Base-by-base conservation (phyloP, 2,329 filamentous ascomycete genomes). In the Hypoxylon sp. region DNA sequence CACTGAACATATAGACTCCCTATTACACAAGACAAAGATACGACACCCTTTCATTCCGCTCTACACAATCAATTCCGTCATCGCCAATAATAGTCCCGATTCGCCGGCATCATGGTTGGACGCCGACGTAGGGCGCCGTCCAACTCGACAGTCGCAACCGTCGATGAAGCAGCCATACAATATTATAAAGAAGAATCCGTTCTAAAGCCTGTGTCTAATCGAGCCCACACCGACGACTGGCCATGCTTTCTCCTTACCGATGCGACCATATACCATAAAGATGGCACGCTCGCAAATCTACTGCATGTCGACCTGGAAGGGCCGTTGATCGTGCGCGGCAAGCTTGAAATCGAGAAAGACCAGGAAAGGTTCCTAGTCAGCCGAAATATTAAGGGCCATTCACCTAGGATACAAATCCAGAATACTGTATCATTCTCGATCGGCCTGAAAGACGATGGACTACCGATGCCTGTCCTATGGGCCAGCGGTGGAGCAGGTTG, bases 401-500 rank as follows among this genome's bases (percentile, higher is more conserved):
- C 68, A 13, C 75, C 78, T n/a, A 76, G 81, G 48, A 83, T 92
- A 67, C 86, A 91, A 70, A 83, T 92, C 58, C 79, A 82, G n/a
- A 80, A 84, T 35, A 83, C 82, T 25, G 69, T 72, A 2, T 74
- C 76, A 33, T 89, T 87, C 73, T 87, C 89, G 11, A 88, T 91
- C 33, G 86, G 86, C 51, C 80, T 81, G 48, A 80, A 81, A 27
- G 76, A 82, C 13, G 85, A 87, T 56, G 84, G 84, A 0, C 81
- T 83, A 22, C 82, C 87, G 0, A 82, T 83, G 17, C 83, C 87
- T 3, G 82, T 87, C n/a, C 81, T 92, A 31, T 94, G 91, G 91
- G 89, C 90, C 0, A 82, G 85, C 31, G 89, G 89, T 40, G 78
- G 82, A 60, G 86, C 89, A 11, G 91, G 90, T 49, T 93, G 91